A percentile compares a stretch with the other conserved stretches of the same genome.
Conservation (phyloP, 768 basidiomycete genomes). For the Jaapia argillacea region DNA sequence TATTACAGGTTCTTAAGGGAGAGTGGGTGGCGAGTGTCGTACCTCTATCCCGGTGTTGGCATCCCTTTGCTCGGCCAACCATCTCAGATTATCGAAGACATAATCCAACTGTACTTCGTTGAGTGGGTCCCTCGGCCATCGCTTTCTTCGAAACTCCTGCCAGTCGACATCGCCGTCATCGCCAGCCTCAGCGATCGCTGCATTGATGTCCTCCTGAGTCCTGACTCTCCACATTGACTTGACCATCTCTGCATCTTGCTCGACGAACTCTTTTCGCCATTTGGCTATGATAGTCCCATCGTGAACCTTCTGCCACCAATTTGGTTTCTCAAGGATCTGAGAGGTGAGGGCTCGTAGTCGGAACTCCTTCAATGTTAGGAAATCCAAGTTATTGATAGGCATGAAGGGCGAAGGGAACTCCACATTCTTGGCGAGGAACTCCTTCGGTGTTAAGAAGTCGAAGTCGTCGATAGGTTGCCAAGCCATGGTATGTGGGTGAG, state of each 20-base stretch:
- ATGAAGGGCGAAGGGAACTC: no score
- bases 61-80: conserved; percentile 6
- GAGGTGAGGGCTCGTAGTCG: background rate
- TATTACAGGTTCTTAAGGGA: no score
- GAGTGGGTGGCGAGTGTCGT: background rate
- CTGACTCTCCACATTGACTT: background rate
- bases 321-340: background rate
- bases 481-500: no score
- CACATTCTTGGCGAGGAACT: no score
- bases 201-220: no score
- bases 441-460: no score
- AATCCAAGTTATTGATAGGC: no score
- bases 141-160: conserved; percentile 3
- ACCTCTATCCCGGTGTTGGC: conserved; percentile 7
- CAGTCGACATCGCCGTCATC: background rate
- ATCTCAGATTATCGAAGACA: conserved; percentile 7
- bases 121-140: conserved; percentile 7
- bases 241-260: background rate
- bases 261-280: background rate
- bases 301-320: background rate
- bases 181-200: no score
- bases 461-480: no score
- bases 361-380: no score
- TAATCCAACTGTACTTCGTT: conserved; percentile 6
- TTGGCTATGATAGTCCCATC: background rate